A percentile compares a stretch with the other conserved stretches of the same genome.
phyloP scores from a whole-genome alignment of 2,329 filamentous ascomycete species.

The Fusarium luffae region DNA sequence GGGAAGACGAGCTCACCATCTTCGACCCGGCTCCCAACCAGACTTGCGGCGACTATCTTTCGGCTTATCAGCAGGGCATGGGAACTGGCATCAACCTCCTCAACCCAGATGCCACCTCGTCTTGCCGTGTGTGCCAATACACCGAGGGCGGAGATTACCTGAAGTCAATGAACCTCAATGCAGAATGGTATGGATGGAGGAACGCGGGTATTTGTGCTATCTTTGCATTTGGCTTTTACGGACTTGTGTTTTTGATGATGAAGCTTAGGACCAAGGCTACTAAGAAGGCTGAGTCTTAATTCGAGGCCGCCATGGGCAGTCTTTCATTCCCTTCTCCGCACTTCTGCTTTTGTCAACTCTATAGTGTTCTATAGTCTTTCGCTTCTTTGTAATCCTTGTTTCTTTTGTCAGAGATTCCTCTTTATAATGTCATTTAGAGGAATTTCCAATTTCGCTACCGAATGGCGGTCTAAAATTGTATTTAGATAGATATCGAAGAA shows the following conservation, averaged over 20 bases:
- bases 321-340: too few relatives aligned
- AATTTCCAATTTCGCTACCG: too few relatives aligned
- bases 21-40: constrained; percentile 62
- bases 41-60: constrained; percentile 69
- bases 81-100: constrained; percentile 60
- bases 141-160: constrained; percentile 68
- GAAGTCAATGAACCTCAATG: constrained; percentile 65
- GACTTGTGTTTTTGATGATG: constrained; percentile 58
- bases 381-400: accelerated
- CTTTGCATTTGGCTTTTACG: constrained; percentile 66
- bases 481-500: too few relatives aligned
- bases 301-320: too few relatives aligned
- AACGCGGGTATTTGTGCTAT: constrained; percentile 69
- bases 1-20: constrained; percentile 59
- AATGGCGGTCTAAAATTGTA: too few relatives aligned
- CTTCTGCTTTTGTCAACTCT: too few relatives aligned
- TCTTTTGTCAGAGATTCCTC: too few relatives aligned
- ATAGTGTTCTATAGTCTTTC: too few relatives aligned
- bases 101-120: constrained; percentile 66
- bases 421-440: too few relatives aligned
- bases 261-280: constrained; percentile 61
- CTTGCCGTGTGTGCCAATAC: constrained; percentile 72
- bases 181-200: constrained; percentile 74
- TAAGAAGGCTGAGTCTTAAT: constrained; percentile 55
- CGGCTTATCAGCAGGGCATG: constrained; percentile 55